Evolutionary conservation across 169 alveolate species (phyloP), one percentile per base, ranked within the genome.

Genomic region (Plasmodium cynomolgi): DNA sequence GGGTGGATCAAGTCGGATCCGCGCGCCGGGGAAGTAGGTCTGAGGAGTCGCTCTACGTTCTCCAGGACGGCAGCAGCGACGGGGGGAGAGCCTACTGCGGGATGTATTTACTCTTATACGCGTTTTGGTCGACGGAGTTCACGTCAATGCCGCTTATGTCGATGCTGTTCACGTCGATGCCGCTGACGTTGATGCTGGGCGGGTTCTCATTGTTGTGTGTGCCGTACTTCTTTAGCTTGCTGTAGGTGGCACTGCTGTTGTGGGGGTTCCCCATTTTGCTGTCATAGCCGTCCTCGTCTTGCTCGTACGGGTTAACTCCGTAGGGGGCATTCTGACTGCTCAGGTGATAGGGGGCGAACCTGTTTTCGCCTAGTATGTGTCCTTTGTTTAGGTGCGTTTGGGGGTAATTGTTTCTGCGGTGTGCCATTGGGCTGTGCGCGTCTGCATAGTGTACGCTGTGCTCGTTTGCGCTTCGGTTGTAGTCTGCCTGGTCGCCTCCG

Each of bases 121-220:
- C 29, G 54, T 71, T 84, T n/a, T 72, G 44, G 50, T 71, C 84
- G 26, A 84, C 79, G 54, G 84, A 44, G 39, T 39, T 74, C n/a
- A 84, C 20, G 39, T 84, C 92, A 23, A 84, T 84, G 17, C 75
- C 47, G n/a, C 92, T 84, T 62, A 84, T 17, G 26, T 62, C 75
- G 31, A 83, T 83, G 33, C 73, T 83, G 23, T 62, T 83, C 13
- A n/a, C n/a, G 9, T 50, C 58, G 58, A 84, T 84, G 75, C 74
- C 68, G 29, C 44, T 74, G 29, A 74, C 68, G 15, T 85, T 56
- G 41, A 44, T 31, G 62, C 41, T 81, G 29, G 15, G 79, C 17
- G 17, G 73, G 44, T 85, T 85, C 34, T 85, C 72, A 50, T 54
- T 33, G 47, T 77, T 54, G 17, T 41, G 68, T 44, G 47, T 11